phyloP scores from a whole-genome alignment of 768 basidiomycete genomes.

The Boletus vinaceobasis region DNA sequence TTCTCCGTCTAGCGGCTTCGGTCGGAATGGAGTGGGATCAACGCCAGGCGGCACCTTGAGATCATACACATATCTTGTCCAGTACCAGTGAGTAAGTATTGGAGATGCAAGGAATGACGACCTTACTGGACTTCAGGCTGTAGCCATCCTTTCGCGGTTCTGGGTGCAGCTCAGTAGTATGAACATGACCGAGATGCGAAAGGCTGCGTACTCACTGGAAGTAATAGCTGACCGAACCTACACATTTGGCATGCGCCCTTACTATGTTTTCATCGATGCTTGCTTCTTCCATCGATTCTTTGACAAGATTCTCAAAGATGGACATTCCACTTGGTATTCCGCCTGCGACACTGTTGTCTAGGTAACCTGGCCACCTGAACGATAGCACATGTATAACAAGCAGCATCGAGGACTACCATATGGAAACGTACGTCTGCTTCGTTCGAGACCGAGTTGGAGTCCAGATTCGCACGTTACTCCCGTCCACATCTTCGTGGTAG shows the following conservation, averaged over 20 bases:
- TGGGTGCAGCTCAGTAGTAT: conserved; percentile 2
- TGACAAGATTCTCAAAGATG: conserved; percentile 71
- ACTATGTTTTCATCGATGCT: conserved; percentile 69
- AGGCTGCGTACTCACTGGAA: conserved; percentile 45
- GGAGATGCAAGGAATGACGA: background rate
- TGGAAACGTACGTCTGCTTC: conserved; percentile 75
- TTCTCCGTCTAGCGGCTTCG: conserved; percentile 84
- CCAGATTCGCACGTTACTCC: conserved; percentile 61
- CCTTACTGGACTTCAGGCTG: conserved; percentile 84
- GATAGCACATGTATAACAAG: background rate
- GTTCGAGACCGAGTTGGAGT: conserved; percentile 80
- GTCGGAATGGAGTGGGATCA: conserved; percentile 51
- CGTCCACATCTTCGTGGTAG: conserved; percentile 43
- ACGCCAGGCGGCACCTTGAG: conserved; percentile 57
- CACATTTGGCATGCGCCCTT: conserved; percentile 50
- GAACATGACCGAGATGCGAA: background rate
- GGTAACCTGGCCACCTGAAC: conserved; percentile 71
- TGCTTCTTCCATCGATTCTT: conserved; percentile 94
- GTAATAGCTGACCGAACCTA: conserved; percentile 81
- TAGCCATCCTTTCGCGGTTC: conserved; percentile 50
- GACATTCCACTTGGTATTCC: conserved; percentile 82
- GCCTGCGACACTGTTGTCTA: conserved; percentile 92
- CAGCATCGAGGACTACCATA: background rate
- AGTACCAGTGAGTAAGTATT: background rate
- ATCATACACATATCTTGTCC: conserved; percentile 77